Evolutionary conservation across 148 eudicot species (phyloP), one percentile per base, ranked within the genome.

Genomic region (Rhododendron kiyosumense): DNA sequence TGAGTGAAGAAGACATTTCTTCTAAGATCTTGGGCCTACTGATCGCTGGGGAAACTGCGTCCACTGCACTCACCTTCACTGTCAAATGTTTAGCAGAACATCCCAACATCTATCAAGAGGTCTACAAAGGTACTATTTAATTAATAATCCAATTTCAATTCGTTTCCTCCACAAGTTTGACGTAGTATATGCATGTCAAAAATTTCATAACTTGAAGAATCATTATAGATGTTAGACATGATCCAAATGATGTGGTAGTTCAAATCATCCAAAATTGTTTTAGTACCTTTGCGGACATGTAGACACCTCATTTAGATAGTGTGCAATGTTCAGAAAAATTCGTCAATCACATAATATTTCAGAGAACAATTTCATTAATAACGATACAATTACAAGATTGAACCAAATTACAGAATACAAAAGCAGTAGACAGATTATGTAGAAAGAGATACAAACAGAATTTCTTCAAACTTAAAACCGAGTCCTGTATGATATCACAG

Each of bases 11-110:
- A 71, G 76, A 71, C 76, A 71, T 71, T 30, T 28, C 76, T 71
- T 13, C 30, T 5, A 71, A 30, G 36, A 71, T 71, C 38, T 7
- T 71, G 18, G 76, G 76, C 15, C 73, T 67, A 4, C 73, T 67
- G 32, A 67, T 67, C 32, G 73, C 73, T 12, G 73, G 73, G 15
- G 73, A 67, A 67, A 67, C 73, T 67, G 32, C 73, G 15, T 26
- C 73, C 73, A 67, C 73, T 67, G 73, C 73, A 1, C 14, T 67
- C 73, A 67, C 73, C 73, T 67, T 67, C 73, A 67, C 73, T 11
- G 69, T 93, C 80, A 93, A 93, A 88, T 85, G 74, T 63, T 90
- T 93, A 1, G 94, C 87, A 2, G 87, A 93, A 71, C 77, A 73
- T 18, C 94, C 94, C 30, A 77, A 88, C 2, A 59, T 91, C 77